Evolutionary conservation across 2,329 filamentous ascomycete species (phyloP), one percentile per base, ranked within the genome.

Genomic region (Calonectria leucothoes): DNA sequence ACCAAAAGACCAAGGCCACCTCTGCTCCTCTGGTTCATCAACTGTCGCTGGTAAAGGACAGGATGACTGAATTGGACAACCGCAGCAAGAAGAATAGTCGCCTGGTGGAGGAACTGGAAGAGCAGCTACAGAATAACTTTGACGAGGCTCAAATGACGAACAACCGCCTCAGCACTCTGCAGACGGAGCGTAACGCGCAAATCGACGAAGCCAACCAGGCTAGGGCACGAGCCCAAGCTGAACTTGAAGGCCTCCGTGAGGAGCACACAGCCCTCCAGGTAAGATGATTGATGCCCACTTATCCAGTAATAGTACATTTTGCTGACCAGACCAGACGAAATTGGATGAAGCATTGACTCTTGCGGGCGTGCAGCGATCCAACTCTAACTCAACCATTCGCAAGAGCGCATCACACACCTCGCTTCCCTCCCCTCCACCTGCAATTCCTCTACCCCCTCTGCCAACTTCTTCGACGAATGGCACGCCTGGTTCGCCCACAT

Each of bases 41-140:
- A 79, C 82, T 93, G 27, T 85, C 89, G 31, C 88, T 90, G 6
- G 87, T 96, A 76, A 92, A 92, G 84, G 91, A 91, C 82, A 92
- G 92, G 82, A 91, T 93, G 84, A 80, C 82, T 10, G 91, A 93
- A 52, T 85, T 94, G 27, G 90, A 93, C 79, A 87, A 84, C 51
- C 89, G 89, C 85, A 98, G 97, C 88, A 93, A 95, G 87, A 98
- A 98, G 89, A 97, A 97, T 84, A 94, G 94, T 51, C 92, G 95
- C 27, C 88, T 99, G 15, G 95, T 99, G 11, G 95, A 98, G 83
- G 96, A 99, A 85, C 92, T 99, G 6, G 97, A 99, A 85, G 96
- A 98, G 80, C 97, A 99, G 84, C 92, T 99, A 68, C 96, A 96
- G 82, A 95, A 91, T 82, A 98, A 97, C 86, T 99, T 95, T 84